Percentiles rank a stretch among this genome's conserved stretches.
Conservation (phyloP, 140 eudicot genomes). For the Bidens hawaiensis region DNA sequence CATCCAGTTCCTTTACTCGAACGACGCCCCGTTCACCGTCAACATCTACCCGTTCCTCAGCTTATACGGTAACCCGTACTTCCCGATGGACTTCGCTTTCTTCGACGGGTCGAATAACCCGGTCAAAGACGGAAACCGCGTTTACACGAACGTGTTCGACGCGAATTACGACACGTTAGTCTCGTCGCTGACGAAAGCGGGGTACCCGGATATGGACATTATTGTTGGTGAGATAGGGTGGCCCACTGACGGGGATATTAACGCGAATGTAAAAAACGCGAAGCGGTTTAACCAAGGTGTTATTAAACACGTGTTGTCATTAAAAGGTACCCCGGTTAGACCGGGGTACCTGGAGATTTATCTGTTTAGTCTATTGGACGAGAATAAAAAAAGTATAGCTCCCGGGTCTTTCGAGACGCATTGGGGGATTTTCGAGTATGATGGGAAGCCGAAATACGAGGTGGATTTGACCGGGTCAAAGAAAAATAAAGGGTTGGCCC, state of each 20-base stretch:
- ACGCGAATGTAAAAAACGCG: constrained; percentile 59
- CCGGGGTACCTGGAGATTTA: constrained; percentile 58
- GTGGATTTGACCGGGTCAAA: constrained; percentile 47
- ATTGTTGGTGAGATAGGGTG: constrained; percentile 85
- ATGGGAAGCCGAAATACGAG: constrained; percentile 83
- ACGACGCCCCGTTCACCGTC: constrained; percentile 80
- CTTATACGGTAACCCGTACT: constrained; percentile 56
- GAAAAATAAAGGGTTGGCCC: constrained; percentile 37
- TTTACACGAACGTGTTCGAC: constrained; percentile 78
- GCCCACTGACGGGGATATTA: constrained; percentile 84
- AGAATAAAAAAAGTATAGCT: constrained; percentile 66
- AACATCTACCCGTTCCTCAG: constrained; percentile 89
- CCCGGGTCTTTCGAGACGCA: constrained; percentile 93
- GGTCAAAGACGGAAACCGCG: constrained; percentile 41
- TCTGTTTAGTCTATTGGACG: constrained; percentile 79
- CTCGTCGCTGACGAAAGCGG: constrained; percentile 61
- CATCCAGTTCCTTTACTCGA: constrained; percentile 50
- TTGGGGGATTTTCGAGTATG: constrained; percentile 90
- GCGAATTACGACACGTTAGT: constrained; percentile 90
- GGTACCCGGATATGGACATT: constrained; percentile 75
- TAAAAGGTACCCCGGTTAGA: constrained; percentile 68
- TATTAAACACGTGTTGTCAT: constrained; percentile 47
- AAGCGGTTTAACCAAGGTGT: constrained; percentile 73
- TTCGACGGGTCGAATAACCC: constrained; percentile 67
- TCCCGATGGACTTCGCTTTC: constrained; percentile 78